These are phyloP conservation scores for Cronartium quercuum DNA, from an alignment of 1,284 basidiomycete genomes.

Conservation along the genomic window DNA sequence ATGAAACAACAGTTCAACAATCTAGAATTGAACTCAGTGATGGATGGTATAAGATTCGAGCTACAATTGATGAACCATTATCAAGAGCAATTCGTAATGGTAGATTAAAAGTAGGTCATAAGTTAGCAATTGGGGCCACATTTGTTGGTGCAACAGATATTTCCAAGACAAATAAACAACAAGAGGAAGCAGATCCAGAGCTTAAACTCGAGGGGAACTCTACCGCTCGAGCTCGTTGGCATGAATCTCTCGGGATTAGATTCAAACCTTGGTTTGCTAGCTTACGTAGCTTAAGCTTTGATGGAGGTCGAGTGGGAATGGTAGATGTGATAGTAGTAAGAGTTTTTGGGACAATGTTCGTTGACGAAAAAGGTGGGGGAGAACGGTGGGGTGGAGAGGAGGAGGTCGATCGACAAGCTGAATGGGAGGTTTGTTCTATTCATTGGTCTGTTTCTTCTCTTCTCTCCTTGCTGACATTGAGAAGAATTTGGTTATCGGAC, in stretches of 20 bases:
- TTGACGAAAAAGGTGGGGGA: constrained; percentile 11
- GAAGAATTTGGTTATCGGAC: not conserved
- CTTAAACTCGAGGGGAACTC: constrained; percentile 24
- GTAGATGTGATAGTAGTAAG: constrained; percentile 25
- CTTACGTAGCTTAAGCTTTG: constrained; percentile 7
- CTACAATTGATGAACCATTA: not conserved
- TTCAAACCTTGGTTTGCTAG: not conserved
- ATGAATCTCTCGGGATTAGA: constrained; percentile 22
- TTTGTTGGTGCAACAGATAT: not conserved
- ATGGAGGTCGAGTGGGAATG: constrained; percentile 16
- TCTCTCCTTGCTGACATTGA: not conserved
- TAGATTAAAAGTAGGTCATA: constrained; percentile 11
- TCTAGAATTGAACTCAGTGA: constrained; percentile 28
- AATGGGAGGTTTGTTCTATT: constrained; percentile 15
- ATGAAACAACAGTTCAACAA: not conserved
- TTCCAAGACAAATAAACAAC: not conserved
- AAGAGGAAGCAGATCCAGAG: not conserved
- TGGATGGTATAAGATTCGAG: constrained; percentile 30
- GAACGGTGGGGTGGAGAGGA: constrained; percentile 17
- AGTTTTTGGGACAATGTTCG: constrained; percentile 9
- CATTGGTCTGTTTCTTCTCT: not conserved
- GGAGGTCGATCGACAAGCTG: constrained; percentile 9
- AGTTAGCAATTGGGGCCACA: constrained; percentile 9
- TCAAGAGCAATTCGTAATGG: constrained; percentile 5
- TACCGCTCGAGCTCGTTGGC: constrained; percentile 12